Evolutionary conservation across 2,329 filamentous ascomycete genomes (phyloP).

Genomic region (Colletotrichum lindemuthianum): DNA sequence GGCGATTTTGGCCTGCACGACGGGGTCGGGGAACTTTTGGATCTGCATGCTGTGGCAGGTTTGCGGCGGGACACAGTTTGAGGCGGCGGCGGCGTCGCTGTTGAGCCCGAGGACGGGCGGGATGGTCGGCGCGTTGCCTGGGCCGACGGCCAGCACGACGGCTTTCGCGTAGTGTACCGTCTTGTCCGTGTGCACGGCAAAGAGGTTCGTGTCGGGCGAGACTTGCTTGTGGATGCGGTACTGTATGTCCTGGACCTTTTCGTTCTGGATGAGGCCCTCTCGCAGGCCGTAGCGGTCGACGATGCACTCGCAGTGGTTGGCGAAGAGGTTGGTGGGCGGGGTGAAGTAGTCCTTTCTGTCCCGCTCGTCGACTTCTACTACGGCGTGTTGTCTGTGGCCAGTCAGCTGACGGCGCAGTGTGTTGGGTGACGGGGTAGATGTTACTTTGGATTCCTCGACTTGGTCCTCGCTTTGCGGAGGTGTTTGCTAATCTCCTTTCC

Average conservation of each 20-base stretch:
- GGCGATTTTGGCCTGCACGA: conserved; percentile 64
- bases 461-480: conserved; percentile 62
- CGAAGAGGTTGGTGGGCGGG: conserved; percentile 70
- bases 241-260: conserved; percentile 68
- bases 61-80: conserved; percentile 46
- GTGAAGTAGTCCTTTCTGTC: conserved; percentile 77
- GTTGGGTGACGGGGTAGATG: conserved; percentile 9
- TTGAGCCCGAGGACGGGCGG: conserved; percentile 50
- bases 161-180: conserved; percentile 65
- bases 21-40: conserved; percentile 63
- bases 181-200: conserved; percentile 69
- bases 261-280: conserved; percentile 66
- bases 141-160: conserved; percentile 77
- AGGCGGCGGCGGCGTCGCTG: conserved; percentile 9
- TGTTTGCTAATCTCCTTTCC: conserved; percentile 86
- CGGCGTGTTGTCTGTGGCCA: conserved; percentile 50
- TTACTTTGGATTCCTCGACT: conserved; percentile 36
- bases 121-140: conserved; percentile 68
- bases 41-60: conserved; percentile 74
- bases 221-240: conserved; percentile 61
- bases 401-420: conserved; percentile 29
- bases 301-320: conserved; percentile 69
- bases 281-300: conserved; percentile 67
- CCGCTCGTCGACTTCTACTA: conserved; percentile 69
- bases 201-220: conserved; percentile 65